These are phyloP conservation scores for Geosmithia morbida DNA, from an alignment of 2,329 filamentous ascomycete species.

Conservation along the genomic window DNA sequence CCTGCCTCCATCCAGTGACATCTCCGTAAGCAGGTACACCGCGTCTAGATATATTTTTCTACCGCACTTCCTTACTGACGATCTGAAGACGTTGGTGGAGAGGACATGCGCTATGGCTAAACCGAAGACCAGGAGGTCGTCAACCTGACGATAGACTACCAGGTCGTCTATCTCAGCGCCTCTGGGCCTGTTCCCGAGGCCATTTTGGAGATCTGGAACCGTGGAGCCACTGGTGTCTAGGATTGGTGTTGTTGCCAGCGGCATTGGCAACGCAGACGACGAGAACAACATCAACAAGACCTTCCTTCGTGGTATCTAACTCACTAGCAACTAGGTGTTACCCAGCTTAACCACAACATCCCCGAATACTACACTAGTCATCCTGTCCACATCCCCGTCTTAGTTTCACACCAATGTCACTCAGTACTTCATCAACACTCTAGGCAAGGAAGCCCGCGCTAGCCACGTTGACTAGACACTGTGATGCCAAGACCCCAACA, in stretches of 20 bases:
- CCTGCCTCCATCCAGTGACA: constrained; percentile 36
- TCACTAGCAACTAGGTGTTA: constrained; percentile 25
- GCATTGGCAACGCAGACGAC: constrained; percentile 28
- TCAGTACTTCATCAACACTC: constrained; percentile 16
- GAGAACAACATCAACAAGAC: constrained; percentile 15
- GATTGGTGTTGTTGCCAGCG: constrained; percentile 19
- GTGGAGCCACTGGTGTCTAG: constrained; percentile 30
- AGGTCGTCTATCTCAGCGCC: constrained; percentile 25
- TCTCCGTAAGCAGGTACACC: constrained; percentile 8
- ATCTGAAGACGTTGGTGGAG: constrained; percentile 14
- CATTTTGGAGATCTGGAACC: constrained; percentile 29
- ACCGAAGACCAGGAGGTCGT: constrained; percentile 24
- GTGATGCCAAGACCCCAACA: constrained; percentile 44
- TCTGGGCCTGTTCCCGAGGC: constrained; percentile 22
- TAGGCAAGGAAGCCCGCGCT: constrained; percentile 20
- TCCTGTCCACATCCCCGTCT: constrained; percentile 30
- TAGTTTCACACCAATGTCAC: constrained; percentile 23
- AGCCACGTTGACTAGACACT: constrained; percentile 52
- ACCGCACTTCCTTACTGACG: neutral
- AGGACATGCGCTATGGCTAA: constrained; percentile 19
- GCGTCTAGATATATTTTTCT: neutral
- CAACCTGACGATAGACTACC: constrained; percentile 23
- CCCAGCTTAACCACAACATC: constrained; percentile 25
- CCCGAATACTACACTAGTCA: constrained; percentile 29
- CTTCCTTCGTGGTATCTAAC: constrained; percentile 21